Base-by-base conservation (phyloP, 768 basidiomycete genomes). In the Pisolithus marmoratus region DNA sequence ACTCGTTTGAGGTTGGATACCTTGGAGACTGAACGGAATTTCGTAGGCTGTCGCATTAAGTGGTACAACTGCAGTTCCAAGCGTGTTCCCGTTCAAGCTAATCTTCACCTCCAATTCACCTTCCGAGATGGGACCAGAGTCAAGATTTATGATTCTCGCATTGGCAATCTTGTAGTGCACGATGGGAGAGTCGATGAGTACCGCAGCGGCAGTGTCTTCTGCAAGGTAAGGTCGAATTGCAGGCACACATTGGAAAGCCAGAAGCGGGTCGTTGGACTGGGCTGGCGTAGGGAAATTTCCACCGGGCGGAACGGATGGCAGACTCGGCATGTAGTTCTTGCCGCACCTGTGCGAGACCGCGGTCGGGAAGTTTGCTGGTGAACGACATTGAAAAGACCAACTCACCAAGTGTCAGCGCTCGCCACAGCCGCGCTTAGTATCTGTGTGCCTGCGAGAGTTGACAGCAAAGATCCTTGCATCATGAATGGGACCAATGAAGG, bases 211-310 rank as follows among this genome's bases (percentile, higher is more conserved):
- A 3, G 72, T 70, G 22, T 83, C 82, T 56, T 78, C 80, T 15
- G 76, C 74, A 22, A 84, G 73, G 61, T 82, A 85, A 1, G 83
- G 83, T 6, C 76, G 72, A 22, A 83, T 75, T 3, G 79, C 78
- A 26, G 80, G 81, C 8, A 74, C 73, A 54, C 83, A 84, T 9
- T 80, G 78, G 37, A 85, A 64, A 8, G 81, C 78, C 23, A 84
- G 72, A 38, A 81, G 72, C n/a, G 81, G 67, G 1, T 60, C 62
- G 1, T 67, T 54, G 2, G 73, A 74, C 1, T 60, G 55, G 8
- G 61, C 60, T 6, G 77, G 73, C 4, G 67, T 49, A 2, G 70
- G 72, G 53, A 81, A 81, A 55, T 73, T 70, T 27, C 80, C 79
- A 34, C 80, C 81, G 37, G 81, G 80, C 7, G 70, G 64, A 7